Conservation (phyloP, 192 early-diverging fungal species). For the Rhizophagus sp. region DNA sequence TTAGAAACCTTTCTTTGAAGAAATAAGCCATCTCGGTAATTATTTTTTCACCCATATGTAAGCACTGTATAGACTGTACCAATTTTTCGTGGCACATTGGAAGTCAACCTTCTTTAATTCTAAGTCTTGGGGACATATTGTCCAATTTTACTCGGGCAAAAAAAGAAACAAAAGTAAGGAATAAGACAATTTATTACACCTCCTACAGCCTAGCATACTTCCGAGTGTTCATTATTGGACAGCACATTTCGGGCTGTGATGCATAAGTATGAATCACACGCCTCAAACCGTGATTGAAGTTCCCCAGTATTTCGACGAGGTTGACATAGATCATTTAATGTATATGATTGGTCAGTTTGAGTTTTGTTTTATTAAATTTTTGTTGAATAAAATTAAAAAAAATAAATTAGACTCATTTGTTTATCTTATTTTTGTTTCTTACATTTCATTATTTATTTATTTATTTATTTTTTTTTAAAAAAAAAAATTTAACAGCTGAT, state of each 20-base stretch:
- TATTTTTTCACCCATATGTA: constrained; percentile 12
- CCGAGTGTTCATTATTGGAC: constrained; percentile 15
- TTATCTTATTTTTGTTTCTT: not conserved
- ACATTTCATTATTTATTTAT: not conserved
- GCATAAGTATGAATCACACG: constrained; percentile 25
- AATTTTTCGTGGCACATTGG: not conserved
- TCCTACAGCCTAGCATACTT: constrained; percentile 8
- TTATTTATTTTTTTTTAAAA: no score
- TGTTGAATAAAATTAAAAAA: not conserved
- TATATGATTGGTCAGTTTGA: constrained; percentile 34
- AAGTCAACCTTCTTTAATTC: not conserved
- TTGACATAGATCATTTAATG: constrained; percentile 30
- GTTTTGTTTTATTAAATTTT: not conserved
- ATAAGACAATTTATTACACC: not conserved
- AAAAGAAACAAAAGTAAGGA: not conserved
- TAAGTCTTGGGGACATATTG: not conserved
- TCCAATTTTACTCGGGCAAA: not conserved
- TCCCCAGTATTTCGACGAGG: constrained; percentile 27
- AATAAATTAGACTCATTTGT: not conserved
- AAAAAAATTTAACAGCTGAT: constrained; percentile 43
- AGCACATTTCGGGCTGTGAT: constrained; percentile 20
- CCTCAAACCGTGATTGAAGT: constrained; percentile 32
- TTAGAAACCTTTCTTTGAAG: not conserved
- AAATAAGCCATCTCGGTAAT: not conserved
- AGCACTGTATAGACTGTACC: not conserved